These are phyloP conservation scores for Leucosporidium creatinivorum DNA, from an alignment of 768 basidiomycete genomes.

Conservation along the genomic window DNA sequence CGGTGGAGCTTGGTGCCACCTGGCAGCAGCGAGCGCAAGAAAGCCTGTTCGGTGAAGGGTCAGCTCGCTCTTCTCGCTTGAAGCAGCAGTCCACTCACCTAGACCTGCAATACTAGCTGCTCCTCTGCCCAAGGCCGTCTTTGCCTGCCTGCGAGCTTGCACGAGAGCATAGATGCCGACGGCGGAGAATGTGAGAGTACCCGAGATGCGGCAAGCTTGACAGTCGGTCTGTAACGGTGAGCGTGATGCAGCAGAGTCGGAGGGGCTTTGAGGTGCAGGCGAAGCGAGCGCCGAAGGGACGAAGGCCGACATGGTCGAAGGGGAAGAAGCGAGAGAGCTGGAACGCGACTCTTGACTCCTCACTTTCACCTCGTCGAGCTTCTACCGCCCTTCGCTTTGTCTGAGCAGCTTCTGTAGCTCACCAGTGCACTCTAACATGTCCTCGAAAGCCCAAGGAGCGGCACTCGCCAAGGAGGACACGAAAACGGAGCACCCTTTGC, in stretches of 20 bases:
- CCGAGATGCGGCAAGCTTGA: conserved; percentile 26
- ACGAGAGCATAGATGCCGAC: conserved; percentile 26
- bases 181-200: conserved; percentile 27
- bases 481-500: conserved; percentile 72
- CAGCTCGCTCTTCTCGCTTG: neutral
- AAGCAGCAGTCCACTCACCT: conserved; percentile 3
- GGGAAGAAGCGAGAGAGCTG: neutral
- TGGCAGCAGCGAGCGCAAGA: conserved; percentile 19
- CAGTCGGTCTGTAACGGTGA: conserved; percentile 15
- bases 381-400: neutral
- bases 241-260: no score
- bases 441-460: conserved; percentile 12
- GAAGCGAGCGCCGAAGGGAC: neutral
- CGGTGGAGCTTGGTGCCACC: conserved; percentile 10
- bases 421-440: neutral
- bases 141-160: conserved; percentile 8
- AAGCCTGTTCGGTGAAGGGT: conserved; percentile 4
- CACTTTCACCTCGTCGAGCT: neutral
- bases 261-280: no score
- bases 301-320: neutral
- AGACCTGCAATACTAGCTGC: conserved; percentile 13
- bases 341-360: neutral
- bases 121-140: conserved; percentile 15
- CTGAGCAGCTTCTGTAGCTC: neutral
- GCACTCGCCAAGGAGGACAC: conserved; percentile 44